These are phyloP conservation scores for Thielaviopsis euricoi DNA, from an alignment of 2,329 filamentous ascomycete genomes.

Conservation along the genomic window DNA sequence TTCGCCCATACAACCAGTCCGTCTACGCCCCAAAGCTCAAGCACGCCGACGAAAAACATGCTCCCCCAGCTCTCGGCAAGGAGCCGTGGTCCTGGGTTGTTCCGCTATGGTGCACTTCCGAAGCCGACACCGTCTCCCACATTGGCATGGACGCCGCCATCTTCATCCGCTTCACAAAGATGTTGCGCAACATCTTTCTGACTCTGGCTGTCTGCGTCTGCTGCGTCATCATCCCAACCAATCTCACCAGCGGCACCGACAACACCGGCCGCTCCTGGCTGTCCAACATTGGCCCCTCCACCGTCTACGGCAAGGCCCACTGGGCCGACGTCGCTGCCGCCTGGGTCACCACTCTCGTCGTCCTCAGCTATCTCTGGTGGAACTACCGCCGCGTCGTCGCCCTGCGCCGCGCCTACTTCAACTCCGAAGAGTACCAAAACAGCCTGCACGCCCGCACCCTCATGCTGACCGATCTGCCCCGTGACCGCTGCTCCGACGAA, in stretches of 20 bases:
- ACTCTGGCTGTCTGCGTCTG: slow-evolving; percentile 56
- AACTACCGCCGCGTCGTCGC: slow-evolving; percentile 64
- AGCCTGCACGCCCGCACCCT: slow-evolving; percentile 64
- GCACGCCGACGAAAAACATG: slow-evolving; percentile 78
- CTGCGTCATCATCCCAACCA: slow-evolving; percentile 65
- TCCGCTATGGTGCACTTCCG: slow-evolving; percentile 62
- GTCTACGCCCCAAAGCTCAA: slow-evolving; percentile 92
- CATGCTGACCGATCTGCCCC: slow-evolving; percentile 61
- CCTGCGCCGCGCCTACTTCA: slow-evolving; percentile 64
- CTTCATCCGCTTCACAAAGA: slow-evolving; percentile 74
- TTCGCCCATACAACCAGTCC: slow-evolving; percentile 78
- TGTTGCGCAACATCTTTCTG: slow-evolving; percentile 85
- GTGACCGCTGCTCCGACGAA: slow-evolving; percentile 62
- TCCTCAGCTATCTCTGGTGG: slow-evolving; percentile 72
- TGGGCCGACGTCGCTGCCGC: slow-evolving; percentile 45
- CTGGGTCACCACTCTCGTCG: slow-evolving; percentile 54
- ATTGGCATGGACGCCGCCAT: slow-evolving; percentile 83
- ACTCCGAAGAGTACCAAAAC: slow-evolving; percentile 72
- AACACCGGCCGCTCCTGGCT: slow-evolving; percentile 28
- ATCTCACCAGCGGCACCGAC: slow-evolving; percentile 30
- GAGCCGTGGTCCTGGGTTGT: slow-evolving; percentile 77
- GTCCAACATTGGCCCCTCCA: slow-evolving; percentile 41
- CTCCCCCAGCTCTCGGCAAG: slow-evolving; percentile 71
- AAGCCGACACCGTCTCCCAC: slow-evolving; percentile 60
- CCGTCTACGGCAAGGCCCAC: slow-evolving; percentile 33